Base-by-base conservation (phyloP, 371 early-diverging fungal species). In the Mucor circinelloides region DNA sequence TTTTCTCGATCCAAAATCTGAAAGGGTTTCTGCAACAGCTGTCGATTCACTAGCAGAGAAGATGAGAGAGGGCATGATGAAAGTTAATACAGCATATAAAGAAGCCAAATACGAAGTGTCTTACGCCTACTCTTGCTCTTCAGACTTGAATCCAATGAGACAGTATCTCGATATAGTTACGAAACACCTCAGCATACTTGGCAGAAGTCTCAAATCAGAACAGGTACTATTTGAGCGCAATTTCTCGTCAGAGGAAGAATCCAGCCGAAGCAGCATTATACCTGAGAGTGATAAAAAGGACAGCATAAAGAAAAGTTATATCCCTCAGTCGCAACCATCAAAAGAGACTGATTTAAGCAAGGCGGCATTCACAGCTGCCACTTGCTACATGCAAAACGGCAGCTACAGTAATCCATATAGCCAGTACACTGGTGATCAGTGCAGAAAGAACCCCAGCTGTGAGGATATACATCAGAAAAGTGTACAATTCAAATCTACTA, bases 51-150 rank as follows among this genome's bases (percentile, higher is more conserved):
- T 69, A 28, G 73, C 79, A 0, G 70, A 63, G 13, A 74, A 69
- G 27, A 76, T 78, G 74, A 60, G 79, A 30, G 57, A 52, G 5
- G 77, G 75, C 17, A 74, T 77, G 70, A 56, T 72, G 40, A 79
- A 77, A 46, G 77, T 82, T 17, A 77, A 77, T 44, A 60, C 73
- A 15, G 82, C 82, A 7, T 82, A 82, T 46, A 67, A 61, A 3
- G 82, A 82, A 50, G 75, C 82, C 2, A 79, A 78, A 32, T 79
- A 79, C 42, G 82, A 82, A 52, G 55, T 76, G 1, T 79, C 79
- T 0, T 70, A 72, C 36, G 67, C 79, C 1, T 79, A 79, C 38
- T 70, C 77, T 15, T 66, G 76, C 8, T 75, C 79, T 21, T 61
- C 73, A 17, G 74, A 79, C 34, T 58, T 77, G 3, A 75, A 75